phyloP scores from a whole-genome alignment of 805 yeast genomes.

The Nakazawaea populi region DNA sequence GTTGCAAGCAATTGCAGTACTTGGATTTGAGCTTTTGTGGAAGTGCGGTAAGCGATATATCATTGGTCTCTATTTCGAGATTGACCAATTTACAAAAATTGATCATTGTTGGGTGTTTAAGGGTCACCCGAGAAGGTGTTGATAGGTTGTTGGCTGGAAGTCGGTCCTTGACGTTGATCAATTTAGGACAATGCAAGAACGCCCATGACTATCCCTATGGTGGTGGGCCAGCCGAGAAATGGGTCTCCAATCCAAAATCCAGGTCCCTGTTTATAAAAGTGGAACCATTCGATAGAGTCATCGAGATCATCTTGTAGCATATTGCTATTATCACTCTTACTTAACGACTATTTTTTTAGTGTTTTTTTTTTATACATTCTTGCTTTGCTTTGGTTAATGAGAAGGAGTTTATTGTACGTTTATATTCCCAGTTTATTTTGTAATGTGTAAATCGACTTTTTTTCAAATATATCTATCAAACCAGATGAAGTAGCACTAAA shows the following conservation, averaged over 20 bases:
- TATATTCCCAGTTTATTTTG: no score
- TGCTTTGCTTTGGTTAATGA: background rate
- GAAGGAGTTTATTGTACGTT: no score
- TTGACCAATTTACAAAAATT: slow-evolving; percentile 43
- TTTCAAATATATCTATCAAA: background rate
- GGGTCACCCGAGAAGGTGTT: slow-evolving; percentile 75
- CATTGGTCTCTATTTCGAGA: slow-evolving; percentile 55
- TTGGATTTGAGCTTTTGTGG: slow-evolving; percentile 72
- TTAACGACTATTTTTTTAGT: background rate
- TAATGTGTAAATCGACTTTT: no score
- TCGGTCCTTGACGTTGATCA: slow-evolving; percentile 43
- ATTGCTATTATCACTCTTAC: background rate
- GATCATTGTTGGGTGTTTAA: slow-evolving; percentile 60
- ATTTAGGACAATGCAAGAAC: slow-evolving; percentile 68
- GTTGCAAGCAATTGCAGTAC: slow-evolving; percentile 49
- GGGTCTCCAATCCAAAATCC: slow-evolving; percentile 44
- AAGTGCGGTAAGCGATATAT: slow-evolving; percentile 70
- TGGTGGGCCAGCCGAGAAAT: slow-evolving; percentile 52
- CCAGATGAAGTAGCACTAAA: background rate
- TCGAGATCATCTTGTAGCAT: slow-evolving; percentile 46
- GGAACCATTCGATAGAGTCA: slow-evolving; percentile 42
- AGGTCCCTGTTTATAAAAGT: slow-evolving; percentile 52
- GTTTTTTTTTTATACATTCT: background rate
- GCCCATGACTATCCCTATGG: slow-evolving; percentile 48
- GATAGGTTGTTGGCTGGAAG: slow-evolving; percentile 59